Conservation (phyloP, 108 stramenopile species). For the Fragilaria crotonensis region DNA sequence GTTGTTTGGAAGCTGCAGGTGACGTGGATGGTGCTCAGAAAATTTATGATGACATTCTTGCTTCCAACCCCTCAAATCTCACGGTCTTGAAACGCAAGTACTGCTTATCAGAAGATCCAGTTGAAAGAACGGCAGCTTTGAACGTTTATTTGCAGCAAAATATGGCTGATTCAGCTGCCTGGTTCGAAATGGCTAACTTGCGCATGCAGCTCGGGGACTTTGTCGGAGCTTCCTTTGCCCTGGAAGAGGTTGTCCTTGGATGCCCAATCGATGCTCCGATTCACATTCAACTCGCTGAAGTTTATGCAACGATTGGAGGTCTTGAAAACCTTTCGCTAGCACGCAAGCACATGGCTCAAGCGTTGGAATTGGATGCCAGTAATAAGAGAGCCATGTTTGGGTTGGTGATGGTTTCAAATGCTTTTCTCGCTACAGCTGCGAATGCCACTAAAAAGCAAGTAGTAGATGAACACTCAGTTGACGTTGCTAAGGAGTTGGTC, state of each 20-base stretch:
- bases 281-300: conserved; percentile 62
- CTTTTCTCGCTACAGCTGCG: conserved; percentile 57
- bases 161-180: conserved; percentile 53
- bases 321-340: conserved; percentile 50
- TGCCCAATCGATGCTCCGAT: conserved; percentile 61
- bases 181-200: conserved; percentile 69
- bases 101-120: conserved; percentile 43
- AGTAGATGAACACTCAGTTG: conserved; percentile 49
- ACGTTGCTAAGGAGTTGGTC: conserved; percentile 63
- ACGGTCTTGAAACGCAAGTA: conserved; percentile 73
- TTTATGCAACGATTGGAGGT: conserved; percentile 63
- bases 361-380: conserved; percentile 45
- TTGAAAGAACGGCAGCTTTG: conserved; percentile 35
- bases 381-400: conserved; percentile 67
- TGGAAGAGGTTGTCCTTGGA: conserved; percentile 71
- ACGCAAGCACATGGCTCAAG: conserved; percentile 77
- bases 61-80: conserved; percentile 71
- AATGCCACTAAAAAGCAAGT: conserved; percentile 27
- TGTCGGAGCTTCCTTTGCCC: conserved; percentile 65
- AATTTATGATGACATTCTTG: conserved; percentile 59
- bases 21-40: conserved; percentile 39
- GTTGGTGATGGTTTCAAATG: conserved; percentile 49
- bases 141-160: conserved; percentile 58
- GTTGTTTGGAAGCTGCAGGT: conserved; percentile 59
- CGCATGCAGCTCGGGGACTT: conserved; percentile 55